These are phyloP conservation scores for Heterococcus sp. DNA, from an alignment of 108 stramenopile species.

Conservation along the genomic window DNA sequence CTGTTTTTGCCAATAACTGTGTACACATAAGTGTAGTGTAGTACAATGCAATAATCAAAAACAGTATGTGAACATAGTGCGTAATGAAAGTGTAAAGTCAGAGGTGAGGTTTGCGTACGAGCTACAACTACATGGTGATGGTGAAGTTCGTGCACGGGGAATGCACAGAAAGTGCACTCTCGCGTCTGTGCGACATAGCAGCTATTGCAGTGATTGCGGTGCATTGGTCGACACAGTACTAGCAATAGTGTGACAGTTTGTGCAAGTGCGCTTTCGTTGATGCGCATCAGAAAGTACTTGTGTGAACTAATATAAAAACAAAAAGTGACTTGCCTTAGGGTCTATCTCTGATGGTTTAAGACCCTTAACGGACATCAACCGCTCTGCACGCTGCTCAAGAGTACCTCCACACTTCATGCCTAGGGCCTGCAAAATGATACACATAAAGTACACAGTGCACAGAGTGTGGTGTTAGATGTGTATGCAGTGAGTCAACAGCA, in stretches of 20 bases:
- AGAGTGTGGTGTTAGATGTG: too few relatives aligned
- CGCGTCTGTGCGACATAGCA: too few relatives aligned
- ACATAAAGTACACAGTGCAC: neutral
- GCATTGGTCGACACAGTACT: neutral
- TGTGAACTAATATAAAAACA: constrained; percentile 66
- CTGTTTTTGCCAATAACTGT: neutral
- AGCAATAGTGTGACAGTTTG: neutral
- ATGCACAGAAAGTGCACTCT: too few relatives aligned
- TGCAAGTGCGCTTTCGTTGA: too few relatives aligned
- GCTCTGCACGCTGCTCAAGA: constrained; percentile 74
- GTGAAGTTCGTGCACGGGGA: too few relatives aligned
- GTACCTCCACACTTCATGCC: constrained; percentile 95
- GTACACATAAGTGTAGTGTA: neutral
- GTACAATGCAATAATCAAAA: too few relatives aligned
- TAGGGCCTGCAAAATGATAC: constrained; percentile 47
- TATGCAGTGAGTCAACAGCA: too few relatives aligned
- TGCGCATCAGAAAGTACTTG: neutral
- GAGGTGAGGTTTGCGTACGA: neutral
- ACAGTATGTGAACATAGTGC: too few relatives aligned
- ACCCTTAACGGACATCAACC: constrained; percentile 83
- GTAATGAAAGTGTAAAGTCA: neutral
- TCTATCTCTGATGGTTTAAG: constrained; percentile 71
- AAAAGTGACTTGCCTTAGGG: constrained; percentile 67
- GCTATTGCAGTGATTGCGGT: too few relatives aligned
- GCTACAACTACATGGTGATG: too few relatives aligned